Evolutionary conservation across 306 rosid genomes (phyloP), one percentile per base, ranked within the genome.

Genomic region (Cicer pinnatifidum): DNA sequence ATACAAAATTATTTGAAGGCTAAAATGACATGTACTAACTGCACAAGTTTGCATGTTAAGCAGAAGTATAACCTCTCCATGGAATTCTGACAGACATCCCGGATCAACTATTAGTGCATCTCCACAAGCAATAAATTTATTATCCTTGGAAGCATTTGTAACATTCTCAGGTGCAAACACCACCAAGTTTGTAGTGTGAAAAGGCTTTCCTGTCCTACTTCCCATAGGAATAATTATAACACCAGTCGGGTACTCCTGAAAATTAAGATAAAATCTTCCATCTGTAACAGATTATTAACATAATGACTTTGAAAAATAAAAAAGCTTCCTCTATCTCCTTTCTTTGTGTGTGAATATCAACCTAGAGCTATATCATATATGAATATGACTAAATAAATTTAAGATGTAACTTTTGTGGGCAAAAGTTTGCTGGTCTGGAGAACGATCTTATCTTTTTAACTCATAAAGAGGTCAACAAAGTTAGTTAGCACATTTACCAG

Each of bases 71-170:
- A 92, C 98, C 98, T 90, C 97, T 80, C 75, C 87, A 76, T 92
- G 88, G 80, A 84, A 84, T 67, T 82, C 67, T 79, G 92, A 86
- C 60, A 72, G 81, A 73, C 98, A 92, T 71, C 98, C 98, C 17
- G 95, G 96, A 85, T 92, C 98, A 77, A 92, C 89, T 52, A 92
- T 90, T 66, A 90, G 82, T 56, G 97, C 98, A 81, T 92, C 98
- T 75, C 97, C 98, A 78, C 35, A 7, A 53, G 89, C 90, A 73
- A 86, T 75, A 82, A 62, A 84, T 77, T 78, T 37, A 63, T 82
- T 70, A 58, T 78, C 78, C 73, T 50, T 81, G 61, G 19, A 33
- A 52, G 75, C 81, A 70, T 64, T 73, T 67, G 84, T 78, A 70
- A 78, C 67, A 72, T 67, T 39, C 37, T 83, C 88, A 37, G 95